These are phyloP conservation scores for Nicotiana noctiflora DNA, from an alignment of 257 asterid species.

Conservation along the genomic window DNA sequence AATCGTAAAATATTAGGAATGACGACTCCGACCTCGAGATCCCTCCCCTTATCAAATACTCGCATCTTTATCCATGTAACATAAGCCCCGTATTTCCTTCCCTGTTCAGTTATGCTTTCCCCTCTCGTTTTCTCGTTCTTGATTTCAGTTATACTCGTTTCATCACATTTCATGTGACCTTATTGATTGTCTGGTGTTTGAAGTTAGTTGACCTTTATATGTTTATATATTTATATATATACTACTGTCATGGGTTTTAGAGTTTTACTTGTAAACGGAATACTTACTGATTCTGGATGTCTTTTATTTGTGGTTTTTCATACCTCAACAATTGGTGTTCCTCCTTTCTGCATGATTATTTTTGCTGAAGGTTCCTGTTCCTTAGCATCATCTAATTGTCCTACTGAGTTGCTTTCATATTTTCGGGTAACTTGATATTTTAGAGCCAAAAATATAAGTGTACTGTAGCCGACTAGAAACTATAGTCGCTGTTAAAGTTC, in stretches of 20 bases:
- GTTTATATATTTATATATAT: neutral
- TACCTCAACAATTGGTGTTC: neutral
- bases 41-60: neutral
- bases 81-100: neutral
- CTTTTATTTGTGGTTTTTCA: neutral
- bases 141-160: neutral
- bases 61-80: neutral
- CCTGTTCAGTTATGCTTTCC: neutral
- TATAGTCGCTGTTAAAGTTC: neutral
- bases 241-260: too few relatives aligned
- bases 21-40: neutral
- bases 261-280: too few relatives aligned
- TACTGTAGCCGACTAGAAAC: neutral
- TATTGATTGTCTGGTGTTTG: neutral
- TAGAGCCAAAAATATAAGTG: neutral
- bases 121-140: neutral
- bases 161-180: neutral
- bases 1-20: neutral
- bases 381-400: neutral
- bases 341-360: neutral
- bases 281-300: neutral
- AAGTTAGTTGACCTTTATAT: neutral
- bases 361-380: neutral
- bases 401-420: neutral
- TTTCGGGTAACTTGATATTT: neutral